Percentiles rank a stretch among this genome's conserved stretches.
Evolutionary conservation across 2,329 filamentous ascomycete species (phyloP).

Genomic region (Cladosporium sp.): DNA sequence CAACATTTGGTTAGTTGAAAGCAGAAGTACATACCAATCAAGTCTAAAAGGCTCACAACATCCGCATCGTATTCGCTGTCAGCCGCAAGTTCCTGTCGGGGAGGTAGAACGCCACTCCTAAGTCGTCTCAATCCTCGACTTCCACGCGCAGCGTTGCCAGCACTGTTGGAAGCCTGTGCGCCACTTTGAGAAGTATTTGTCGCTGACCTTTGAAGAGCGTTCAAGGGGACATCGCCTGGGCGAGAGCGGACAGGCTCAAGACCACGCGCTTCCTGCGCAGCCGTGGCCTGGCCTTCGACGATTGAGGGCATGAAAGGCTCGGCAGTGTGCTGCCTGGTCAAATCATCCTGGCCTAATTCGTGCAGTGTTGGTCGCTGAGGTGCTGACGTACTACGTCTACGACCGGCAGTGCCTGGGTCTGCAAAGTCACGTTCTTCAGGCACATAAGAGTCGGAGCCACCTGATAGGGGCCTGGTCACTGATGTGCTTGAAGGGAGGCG

Average conservation of each 20-base stretch:
- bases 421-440: conserved; percentile 16
- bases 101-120: conserved; percentile 8
- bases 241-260: conserved; percentile 8
- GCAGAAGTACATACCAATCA: conserved; percentile 54
- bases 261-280: conserved; percentile 10
- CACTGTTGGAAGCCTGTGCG: conserved; percentile 24
- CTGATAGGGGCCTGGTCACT: conserved; percentile 7
- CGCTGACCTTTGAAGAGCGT: not conserved
- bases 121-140: conserved; percentile 23
- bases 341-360: conserved; percentile 16
- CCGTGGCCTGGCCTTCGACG: conserved; percentile 22
- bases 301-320: conserved; percentile 27
- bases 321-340: conserved; percentile 23
- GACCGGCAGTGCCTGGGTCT: conserved; percentile 14
- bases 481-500: conserved; percentile 23
- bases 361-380: conserved; percentile 23
- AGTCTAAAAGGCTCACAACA: conserved; percentile 65
- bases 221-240: not conserved
- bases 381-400: conserved; percentile 30
- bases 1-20: not conserved
- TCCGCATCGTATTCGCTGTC: conserved; percentile 54
- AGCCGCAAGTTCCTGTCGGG: conserved; percentile 6
- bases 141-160: conserved; percentile 24
- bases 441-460: not conserved
- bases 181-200: conserved; percentile 6